Evolutionary conservation across 108 stramenopile genomes (phyloP), one percentile per base, ranked within the genome.

Genomic region (Skeletonema menzelii): DNA sequence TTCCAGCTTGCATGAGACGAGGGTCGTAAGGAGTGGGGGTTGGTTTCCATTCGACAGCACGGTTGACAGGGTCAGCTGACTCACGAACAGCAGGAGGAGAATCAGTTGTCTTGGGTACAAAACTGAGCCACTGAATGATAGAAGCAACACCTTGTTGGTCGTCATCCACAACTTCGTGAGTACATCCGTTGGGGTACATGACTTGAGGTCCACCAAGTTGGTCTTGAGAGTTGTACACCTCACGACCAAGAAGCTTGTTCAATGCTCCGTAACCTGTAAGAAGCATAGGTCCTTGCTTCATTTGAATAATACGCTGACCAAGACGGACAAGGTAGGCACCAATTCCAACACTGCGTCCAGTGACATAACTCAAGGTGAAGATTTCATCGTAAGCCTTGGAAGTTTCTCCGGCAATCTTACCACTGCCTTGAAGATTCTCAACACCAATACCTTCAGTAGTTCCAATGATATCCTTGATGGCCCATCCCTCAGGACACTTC

Each of bases 321-420:
- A 97, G 87, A 67, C 97, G 92, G 27, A 93, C 91, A 67, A 97
- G 83, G 79, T 97, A 97, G 35, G 97, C 95, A 57, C 97, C 97
- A 73, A 97, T 97, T 68, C 97, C 97, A 47, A 97, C 95, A 78
- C 91, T 91, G 27, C 98, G 95, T 14, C 98, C 98, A 60, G 97
- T 97, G 59, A 97, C 96, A 67, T 97, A 97, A 78, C 91, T 91
- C 46, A 98, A 89, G 15, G 98, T 98, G 82, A 98, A 98, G 62
- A 95, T 96, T 64, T 98, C 96, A 72, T 97, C 96, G 66, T 98
- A 98, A 1, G 98, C 96, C 1, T 90, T 78, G 20, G 96, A 97
- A 15, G 98, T 98, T 58, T 97, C 97, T 46, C 98, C 98, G n/a
- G 98, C 98, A 83, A 98, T 98, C 89, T 96, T 96, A 63, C 98